phyloP scores from a whole-genome alignment of 495 filamentous ascomycete genomes.

The Penicillium taxi region DNA sequence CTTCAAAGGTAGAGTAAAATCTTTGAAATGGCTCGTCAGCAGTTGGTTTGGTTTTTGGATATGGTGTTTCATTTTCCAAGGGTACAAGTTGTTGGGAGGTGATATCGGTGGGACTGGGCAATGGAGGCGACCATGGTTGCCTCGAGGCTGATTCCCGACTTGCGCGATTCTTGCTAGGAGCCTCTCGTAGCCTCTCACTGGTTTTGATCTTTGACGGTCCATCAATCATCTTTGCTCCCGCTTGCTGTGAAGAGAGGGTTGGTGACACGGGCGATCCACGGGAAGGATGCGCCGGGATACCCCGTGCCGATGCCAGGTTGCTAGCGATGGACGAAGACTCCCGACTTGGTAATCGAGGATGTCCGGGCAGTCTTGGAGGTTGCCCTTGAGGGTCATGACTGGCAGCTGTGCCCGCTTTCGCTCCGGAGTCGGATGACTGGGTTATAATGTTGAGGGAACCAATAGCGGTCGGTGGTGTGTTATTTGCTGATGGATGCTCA shows the following conservation, averaged over 20 bases:
- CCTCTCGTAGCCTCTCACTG: slow-evolving; percentile 30
- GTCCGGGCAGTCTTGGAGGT: slow-evolving; percentile 29
- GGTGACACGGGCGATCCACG: slow-evolving; percentile 53
- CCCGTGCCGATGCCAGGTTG: slow-evolving; percentile 80
- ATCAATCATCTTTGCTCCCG: slow-evolving; percentile 60
- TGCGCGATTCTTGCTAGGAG: slow-evolving; percentile 19
- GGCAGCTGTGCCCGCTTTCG: slow-evolving; percentile 21
- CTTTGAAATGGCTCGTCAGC: slow-evolving; percentile 76
- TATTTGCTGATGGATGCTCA: slow-evolving; percentile 44
- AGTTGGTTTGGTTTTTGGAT: slow-evolving; percentile 8
- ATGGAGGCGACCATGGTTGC: slow-evolving; percentile 33
- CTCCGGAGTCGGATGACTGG: slow-evolving; percentile 16
- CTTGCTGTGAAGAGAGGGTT: slow-evolving; percentile 66
- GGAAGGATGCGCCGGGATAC: slow-evolving; percentile 66
- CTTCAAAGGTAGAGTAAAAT: slow-evolving; percentile 86
- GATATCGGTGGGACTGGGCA: slow-evolving; percentile 28
- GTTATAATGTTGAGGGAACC: slow-evolving; percentile 3
- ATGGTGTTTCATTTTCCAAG: slow-evolving; percentile 13
- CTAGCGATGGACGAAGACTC: slow-evolving; percentile 84
- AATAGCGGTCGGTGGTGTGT: slow-evolving; percentile 9
- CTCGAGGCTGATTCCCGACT: slow-evolving; percentile 18
- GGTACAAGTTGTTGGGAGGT: slow-evolving; percentile 31
- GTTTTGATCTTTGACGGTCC: slow-evolving; percentile 41
- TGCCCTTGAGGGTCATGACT: slow-evolving; percentile 26
- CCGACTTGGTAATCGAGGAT: slow-evolving; percentile 46